Evolutionary conservation across 2,329 filamentous ascomycete genomes (phyloP), one percentile per base, ranked within the genome.

Genomic region (Myrmaecium sp.): DNA sequence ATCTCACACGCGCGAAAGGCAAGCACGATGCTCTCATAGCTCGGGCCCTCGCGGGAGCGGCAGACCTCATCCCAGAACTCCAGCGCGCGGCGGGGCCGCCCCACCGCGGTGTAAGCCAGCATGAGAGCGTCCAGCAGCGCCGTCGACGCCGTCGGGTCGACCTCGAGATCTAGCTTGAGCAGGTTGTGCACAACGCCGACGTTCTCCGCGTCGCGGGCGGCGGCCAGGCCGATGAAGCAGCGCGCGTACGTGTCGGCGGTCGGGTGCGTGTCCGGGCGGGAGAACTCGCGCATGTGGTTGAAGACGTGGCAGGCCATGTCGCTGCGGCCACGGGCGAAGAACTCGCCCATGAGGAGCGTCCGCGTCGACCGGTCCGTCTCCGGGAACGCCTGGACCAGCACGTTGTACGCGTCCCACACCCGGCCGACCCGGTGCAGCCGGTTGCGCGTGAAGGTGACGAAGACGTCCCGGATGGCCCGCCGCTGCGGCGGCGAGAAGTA

Each of bases 221-320:
- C 55, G 3, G 74, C 74, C 14, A 93, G 66, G 3, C 82, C 80
- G 32, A 79, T 68, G 30, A 95, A 75, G 34, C 74, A 84, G 17
- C 64, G 56, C 3, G 80, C 65, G 44, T 98, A 98, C 4, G 77
- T 78, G 23, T 80, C 72, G 6, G 67, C 52, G 3, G 62, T 74
- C 0, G 89, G 82, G 1, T 76, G 69, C 13, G 69, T 66, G 2
- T 58, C 54, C 3, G 56, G 55, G 30, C 74, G 68, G 14, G 65
- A 61, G 36, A 83, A 74, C 26, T 76, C 66, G n/a, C 83, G 77
- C 84, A 95, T 95, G 47, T 94, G 81, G 9, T 79, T 79, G 51
- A 98, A 94, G 17, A 92, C 72, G 34, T 83, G 65, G 24, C 71
- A 72, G 3, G 80, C 84, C 66, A 94, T 83, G 42, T 95, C 84